These are phyloP conservation scores for Heritiera fomes DNA, from an alignment of 345 rosid species.

Conservation along the genomic window DNA sequence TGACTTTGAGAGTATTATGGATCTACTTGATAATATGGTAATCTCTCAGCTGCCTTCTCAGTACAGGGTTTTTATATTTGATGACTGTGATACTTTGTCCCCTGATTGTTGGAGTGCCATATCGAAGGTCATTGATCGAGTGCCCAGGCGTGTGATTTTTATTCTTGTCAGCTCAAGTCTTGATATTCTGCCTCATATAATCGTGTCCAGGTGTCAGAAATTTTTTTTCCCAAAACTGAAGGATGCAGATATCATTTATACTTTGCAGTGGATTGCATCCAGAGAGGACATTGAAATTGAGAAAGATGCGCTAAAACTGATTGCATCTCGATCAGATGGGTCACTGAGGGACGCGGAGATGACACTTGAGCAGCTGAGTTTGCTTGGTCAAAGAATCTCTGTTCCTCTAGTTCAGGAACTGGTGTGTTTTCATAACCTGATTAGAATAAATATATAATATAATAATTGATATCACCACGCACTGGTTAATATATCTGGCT, in stretches of 20 bases:
- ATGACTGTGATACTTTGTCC: slow-evolving; percentile 81
- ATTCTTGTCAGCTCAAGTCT: slow-evolving; percentile 85
- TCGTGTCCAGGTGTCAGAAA: slow-evolving; percentile 91
- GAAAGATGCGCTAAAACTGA: slow-evolving; percentile 79
- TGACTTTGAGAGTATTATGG: slow-evolving; percentile 71
- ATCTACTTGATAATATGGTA: slow-evolving; percentile 63
- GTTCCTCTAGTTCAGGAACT: slow-evolving; percentile 90
- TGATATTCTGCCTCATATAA: slow-evolving; percentile 87
- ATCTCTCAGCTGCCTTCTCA: slow-evolving; percentile 54
- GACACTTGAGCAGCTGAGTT: slow-evolving; percentile 92
- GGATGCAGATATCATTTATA: slow-evolving; percentile 79
- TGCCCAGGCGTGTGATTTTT: slow-evolving; percentile 75
- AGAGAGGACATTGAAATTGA: slow-evolving; percentile 74
- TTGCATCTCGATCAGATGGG: slow-evolving; percentile 96
- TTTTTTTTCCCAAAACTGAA: slow-evolving; percentile 93
- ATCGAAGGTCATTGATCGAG: slow-evolving; percentile 77
- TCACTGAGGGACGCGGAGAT: slow-evolving; percentile 94
- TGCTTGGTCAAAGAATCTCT: slow-evolving; percentile 87
- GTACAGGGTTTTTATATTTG: slow-evolving; percentile 71
- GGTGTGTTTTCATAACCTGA: slow-evolving; percentile 46
- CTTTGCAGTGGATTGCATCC: slow-evolving; percentile 73
- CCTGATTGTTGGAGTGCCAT: slow-evolving; percentile 80
- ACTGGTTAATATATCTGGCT: not conserved
- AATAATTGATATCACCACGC: not conserved
- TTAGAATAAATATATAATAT: not conserved